Base-by-base conservation (phyloP, 108 stramenopile species). In the Schizochytrium sp. region DNA sequence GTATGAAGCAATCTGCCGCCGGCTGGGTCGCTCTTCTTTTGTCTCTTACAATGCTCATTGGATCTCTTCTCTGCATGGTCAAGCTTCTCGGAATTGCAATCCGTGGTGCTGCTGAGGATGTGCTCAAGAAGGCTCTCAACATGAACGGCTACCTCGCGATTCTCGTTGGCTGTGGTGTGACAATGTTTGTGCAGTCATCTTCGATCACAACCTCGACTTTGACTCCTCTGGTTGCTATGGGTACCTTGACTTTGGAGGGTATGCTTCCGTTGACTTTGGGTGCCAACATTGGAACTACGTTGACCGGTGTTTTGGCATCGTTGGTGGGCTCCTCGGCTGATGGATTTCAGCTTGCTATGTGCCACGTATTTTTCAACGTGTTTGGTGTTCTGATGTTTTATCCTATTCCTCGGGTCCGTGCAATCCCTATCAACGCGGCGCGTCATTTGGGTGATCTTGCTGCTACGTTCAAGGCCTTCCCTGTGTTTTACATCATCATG, bases 81-180 rank as follows among this genome's bases (percentile, higher is more conserved):
- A 60, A 60, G 59, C 59, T 60, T 60, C 59, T 60, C 2, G 59
- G 59, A 17, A 60, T 60, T 60, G 59, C 59, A 17, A 60, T 60
- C 28, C 59, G 59, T n/a, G 59, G 59, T n/a, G 59, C 59, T n/a
- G 59, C 59, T 60, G 59, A 60, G 59, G 59, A 60, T n/a, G 1
- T 60, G 17, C 59, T 60, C 28, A 17, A 60, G 28, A 60, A 60
- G 59, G 59, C 59, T n/a, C 1, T 60, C 19, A 60, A 60, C 59
- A 60, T 60, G 59, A 60, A 60, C 59, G 59, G 59, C 59, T 60
- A 60, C 59, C 59, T 60, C 59, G 59, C 59, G 19, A 60, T 60
- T n/a, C 2, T 60, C 28, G 59, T 60, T n/a, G 59, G 59, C 59
- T 60, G 59, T n/a, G 59, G 59, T 60, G 59, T 60, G 59, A 60